phyloP scores from a whole-genome alignment of 192 early-diverging fungal species.

The Podila horticola region DNA sequence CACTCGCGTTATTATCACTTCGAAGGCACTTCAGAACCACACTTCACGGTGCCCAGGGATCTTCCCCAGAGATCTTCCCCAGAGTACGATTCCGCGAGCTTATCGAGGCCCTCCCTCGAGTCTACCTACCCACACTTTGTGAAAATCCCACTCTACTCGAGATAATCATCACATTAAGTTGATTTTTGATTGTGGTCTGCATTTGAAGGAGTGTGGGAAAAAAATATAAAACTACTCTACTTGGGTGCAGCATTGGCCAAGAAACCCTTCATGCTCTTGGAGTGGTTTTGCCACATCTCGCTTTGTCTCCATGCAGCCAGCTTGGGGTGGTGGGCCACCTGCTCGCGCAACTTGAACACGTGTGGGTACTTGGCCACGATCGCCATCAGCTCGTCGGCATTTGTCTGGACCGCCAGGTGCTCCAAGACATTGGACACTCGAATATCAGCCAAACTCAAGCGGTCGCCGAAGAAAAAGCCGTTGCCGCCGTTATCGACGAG shows the following conservation, averaged over 20 bases:
- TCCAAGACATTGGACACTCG: not conserved
- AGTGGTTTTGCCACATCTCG: not conserved
- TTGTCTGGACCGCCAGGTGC: not conserved
- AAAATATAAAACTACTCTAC: not conserved
- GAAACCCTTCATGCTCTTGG: not conserved
- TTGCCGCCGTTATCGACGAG: slow-evolving; percentile 1
- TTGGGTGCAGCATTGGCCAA: not conserved
- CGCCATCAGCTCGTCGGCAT: not conserved
- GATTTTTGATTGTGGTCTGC: too few species aligned
- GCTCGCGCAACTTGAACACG: not conserved
- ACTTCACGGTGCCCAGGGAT: too few species aligned
- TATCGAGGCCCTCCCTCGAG: too few species aligned
- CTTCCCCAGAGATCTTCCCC: too few species aligned
- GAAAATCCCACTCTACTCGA: too few species aligned
- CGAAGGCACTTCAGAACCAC: too few species aligned
- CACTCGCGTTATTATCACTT: too few species aligned
- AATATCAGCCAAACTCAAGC: not conserved
- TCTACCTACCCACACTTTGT: too few species aligned
- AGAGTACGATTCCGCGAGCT: too few species aligned
- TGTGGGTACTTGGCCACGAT: not conserved
- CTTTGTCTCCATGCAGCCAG: not conserved
- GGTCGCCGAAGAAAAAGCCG: not conserved
- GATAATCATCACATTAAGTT: too few species aligned
- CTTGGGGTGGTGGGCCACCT: not conserved
- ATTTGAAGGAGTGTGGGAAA: too few species aligned